phyloP scores from a whole-genome alignment of 305 asterid genomes.

The Caryopteris hybrid region DNA sequence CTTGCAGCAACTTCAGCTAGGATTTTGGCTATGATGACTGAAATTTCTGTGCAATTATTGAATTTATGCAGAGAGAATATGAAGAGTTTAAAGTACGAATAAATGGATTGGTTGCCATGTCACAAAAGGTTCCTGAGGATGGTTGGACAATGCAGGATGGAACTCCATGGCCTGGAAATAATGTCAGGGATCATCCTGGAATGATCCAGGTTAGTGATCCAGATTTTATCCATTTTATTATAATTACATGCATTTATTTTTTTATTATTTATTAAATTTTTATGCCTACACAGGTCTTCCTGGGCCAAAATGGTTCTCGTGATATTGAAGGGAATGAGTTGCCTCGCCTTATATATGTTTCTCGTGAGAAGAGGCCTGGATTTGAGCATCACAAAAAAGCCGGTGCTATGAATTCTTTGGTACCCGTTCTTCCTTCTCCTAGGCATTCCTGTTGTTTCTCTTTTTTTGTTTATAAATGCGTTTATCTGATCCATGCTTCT shows the following conservation, averaged over 20 bases:
- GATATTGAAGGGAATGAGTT: slow-evolving; percentile 14
- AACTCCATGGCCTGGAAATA: background rate
- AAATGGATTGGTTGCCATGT: background rate
- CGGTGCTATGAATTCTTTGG: slow-evolving; percentile 99
- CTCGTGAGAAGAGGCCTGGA: slow-evolving; percentile 20
- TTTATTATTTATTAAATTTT: background rate
- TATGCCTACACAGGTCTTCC: slow-evolving; percentile 55
- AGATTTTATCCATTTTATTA: no score
- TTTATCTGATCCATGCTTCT: background rate
- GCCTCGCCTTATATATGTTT: slow-evolving; percentile 11
- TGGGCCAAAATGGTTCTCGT: slow-evolving; percentile 56
- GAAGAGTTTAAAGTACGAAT: background rate
- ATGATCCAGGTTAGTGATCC: slow-evolving; percentile 11
- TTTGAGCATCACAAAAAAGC: slow-evolving; percentile 43
- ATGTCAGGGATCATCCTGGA: background rate
- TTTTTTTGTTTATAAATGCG: background rate
- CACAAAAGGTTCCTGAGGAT: slow-evolving; percentile 10
- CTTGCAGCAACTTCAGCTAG: no score
- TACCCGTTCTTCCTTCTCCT: slow-evolving; percentile 19
- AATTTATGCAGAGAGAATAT: background rate
- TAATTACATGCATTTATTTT: background rate
- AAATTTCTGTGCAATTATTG: no score
- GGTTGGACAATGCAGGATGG: background rate
- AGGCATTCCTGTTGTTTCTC: background rate
- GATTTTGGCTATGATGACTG: no score